phyloP scores from a whole-genome alignment of 495 filamentous ascomycete genomes.

The Rhypophila decipiens region DNA sequence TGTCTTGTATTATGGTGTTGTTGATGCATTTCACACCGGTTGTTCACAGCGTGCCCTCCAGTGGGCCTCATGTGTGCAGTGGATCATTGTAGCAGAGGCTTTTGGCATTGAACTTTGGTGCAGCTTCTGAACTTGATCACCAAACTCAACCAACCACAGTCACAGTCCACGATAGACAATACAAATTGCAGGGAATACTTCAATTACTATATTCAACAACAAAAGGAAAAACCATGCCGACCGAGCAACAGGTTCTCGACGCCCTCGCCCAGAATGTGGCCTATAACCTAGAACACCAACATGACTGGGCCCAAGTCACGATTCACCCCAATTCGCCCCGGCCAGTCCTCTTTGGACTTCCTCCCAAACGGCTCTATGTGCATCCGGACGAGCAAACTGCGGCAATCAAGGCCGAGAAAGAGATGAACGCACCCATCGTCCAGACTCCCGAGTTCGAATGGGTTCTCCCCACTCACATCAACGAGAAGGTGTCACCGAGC shows the following conservation, averaged over 20 bases:
- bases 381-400: constrained; percentile 90
- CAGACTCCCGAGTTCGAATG: constrained; percentile 64
- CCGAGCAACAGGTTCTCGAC: constrained; percentile 10
- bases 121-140: no score
- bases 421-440: constrained; percentile 26
- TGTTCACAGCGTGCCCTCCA: no score
- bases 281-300: constrained; percentile 80
- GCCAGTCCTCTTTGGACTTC: constrained; percentile 78
- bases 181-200: neutral
- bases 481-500: constrained; percentile 75
- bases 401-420: constrained; percentile 55
- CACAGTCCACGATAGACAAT: no score
- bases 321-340: constrained; percentile 54
- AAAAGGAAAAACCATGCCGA: constrained; percentile 15
- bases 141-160: no score
- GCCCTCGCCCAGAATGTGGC: constrained; percentile 61
- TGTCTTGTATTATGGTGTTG: no score
- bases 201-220: no score
- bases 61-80: no score
- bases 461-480: constrained; percentile 76
- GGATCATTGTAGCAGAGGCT: no score
- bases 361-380: constrained; percentile 76
- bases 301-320: constrained; percentile 71
- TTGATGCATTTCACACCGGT: no score
- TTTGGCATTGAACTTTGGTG: no score